Conservation (phyloP, 352 stramenopile genomes). For the Pythium folliculosum region DNA sequence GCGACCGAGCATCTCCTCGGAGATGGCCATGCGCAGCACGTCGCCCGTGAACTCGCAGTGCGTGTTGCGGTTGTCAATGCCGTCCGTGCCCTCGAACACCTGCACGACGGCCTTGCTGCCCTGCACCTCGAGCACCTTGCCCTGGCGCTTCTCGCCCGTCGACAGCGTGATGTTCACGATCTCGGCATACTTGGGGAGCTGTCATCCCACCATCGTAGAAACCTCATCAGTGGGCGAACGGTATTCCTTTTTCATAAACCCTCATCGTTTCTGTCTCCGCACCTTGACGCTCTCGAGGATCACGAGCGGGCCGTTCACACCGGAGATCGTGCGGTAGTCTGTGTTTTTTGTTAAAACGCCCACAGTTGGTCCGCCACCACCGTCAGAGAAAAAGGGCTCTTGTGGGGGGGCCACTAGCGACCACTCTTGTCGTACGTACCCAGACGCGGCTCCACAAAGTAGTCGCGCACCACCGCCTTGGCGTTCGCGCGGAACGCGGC, state of each 20-base stretch:
- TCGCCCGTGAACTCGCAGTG: constrained; percentile 99
- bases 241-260: too few relatives aligned
- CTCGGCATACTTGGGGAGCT: constrained; percentile 97
- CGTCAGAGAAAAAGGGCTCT: too few relatives aligned
- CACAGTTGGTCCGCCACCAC: not conserved
- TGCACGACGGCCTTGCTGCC: constrained; percentile 95
- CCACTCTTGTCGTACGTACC: too few relatives aligned
- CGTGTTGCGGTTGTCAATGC: constrained; percentile 99
- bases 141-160: constrained; percentile 93
- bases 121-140: constrained; percentile 96
- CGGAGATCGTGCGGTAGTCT: constrained; percentile 97
- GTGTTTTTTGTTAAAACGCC: constrained; percentile 6
- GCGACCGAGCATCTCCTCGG: constrained; percentile 97
- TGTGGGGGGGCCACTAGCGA: too few relatives aligned
- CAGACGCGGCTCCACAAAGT: constrained; percentile 85
- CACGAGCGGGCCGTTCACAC: constrained; percentile 98
- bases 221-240: not conserved
- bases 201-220: constrained; percentile 1
- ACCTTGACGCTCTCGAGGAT: constrained; percentile 99
- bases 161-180: constrained; percentile 99
- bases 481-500: constrained; percentile 76
- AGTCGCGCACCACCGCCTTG: constrained; percentile 82
- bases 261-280: not conserved
- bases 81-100: constrained; percentile 98
- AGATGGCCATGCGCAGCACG: constrained; percentile 99